These are phyloP conservation scores for Murraya paniculata DNA, from an alignment of 345 rosid species.

Conservation along the genomic window DNA sequence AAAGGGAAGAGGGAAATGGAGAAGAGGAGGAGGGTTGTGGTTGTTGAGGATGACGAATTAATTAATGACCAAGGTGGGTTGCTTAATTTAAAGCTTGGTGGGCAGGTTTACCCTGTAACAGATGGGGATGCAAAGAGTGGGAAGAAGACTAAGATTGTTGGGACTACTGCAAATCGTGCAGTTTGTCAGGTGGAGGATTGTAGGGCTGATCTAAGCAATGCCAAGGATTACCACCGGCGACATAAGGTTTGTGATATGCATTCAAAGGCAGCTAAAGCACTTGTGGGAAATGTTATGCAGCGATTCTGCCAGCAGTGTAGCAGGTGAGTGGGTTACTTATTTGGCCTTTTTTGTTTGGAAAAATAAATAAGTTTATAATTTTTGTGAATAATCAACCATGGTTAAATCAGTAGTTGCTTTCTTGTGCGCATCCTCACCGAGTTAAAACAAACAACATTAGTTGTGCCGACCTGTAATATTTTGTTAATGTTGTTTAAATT, in stretches of 20 bases:
- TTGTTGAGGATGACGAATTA: slow-evolving; percentile 37
- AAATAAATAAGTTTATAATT: background rate
- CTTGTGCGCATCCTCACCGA: background rate
- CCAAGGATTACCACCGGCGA: slow-evolving; percentile 69
- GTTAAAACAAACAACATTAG: background rate
- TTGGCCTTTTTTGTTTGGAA: background rate
- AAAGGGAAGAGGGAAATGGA: slow-evolving; percentile 51
- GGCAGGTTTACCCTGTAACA: slow-evolving; percentile 33
- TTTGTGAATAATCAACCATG: background rate
- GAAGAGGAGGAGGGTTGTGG: slow-evolving; percentile 49
- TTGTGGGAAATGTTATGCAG: slow-evolving; percentile 63
- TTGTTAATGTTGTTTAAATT: background rate
- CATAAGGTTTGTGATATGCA: slow-evolving; percentile 76
- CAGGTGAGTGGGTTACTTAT: slow-evolving; percentile 37
- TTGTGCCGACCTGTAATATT: background rate
- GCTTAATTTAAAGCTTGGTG: slow-evolving; percentile 53
- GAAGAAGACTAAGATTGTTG: slow-evolving; percentile 53
- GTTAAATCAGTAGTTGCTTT: background rate
- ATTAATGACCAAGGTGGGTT: slow-evolving; percentile 32
- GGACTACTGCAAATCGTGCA: slow-evolving; percentile 35
- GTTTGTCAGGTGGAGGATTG: slow-evolving; percentile 74
- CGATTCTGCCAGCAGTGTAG: slow-evolving; percentile 85
- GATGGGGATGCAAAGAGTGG: slow-evolving; percentile 46
- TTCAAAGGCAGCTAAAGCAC: slow-evolving; percentile 60
- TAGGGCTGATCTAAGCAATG: slow-evolving; percentile 59